phyloP scores from a whole-genome alignment of 2,329 filamentous ascomycete genomes.

The Verticillium longisporum region DNA sequence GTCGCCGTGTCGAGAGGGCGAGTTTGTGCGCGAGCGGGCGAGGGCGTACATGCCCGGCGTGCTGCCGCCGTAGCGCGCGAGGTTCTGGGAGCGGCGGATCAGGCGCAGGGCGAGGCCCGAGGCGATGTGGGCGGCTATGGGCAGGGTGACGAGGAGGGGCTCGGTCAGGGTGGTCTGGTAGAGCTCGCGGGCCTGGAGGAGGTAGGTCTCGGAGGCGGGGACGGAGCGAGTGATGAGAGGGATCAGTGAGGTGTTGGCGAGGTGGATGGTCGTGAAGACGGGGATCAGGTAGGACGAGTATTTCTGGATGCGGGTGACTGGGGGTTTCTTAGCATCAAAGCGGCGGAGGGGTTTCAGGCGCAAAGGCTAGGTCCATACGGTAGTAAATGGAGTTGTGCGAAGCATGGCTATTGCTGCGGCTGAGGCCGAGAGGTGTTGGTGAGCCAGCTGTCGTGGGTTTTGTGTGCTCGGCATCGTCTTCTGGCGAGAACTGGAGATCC shows the following conservation, averaged over 20 bases:
- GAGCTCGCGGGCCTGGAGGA: conserved; percentile 84
- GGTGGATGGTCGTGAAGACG: conserved; percentile 68
- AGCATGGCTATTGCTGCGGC: conserved; percentile 29
- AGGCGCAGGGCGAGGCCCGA: conserved; percentile 74
- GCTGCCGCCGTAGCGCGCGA: conserved; percentile 68
- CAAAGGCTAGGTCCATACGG: conserved; percentile 39
- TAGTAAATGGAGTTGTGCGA: conserved; percentile 71
- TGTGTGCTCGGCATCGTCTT: conserved; percentile 20
- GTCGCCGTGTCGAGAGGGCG: conserved; percentile 20
- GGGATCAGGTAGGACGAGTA: conserved; percentile 85
- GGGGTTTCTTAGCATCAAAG: background rate
- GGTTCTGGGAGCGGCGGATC: conserved; percentile 63
- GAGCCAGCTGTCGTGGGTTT: conserved; percentile 33
- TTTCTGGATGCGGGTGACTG: conserved; percentile 71
- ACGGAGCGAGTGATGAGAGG: conserved; percentile 69
- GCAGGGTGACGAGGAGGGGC: conserved; percentile 69
- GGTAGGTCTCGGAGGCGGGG: conserved; percentile 70
- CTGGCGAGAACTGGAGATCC: conserved; percentile 31
- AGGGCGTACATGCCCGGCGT: conserved; percentile 43
- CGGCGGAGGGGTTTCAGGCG: background rate
- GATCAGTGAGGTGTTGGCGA: conserved; percentile 75
- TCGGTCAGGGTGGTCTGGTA: conserved; percentile 83
- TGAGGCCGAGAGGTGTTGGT: conserved; percentile 46
- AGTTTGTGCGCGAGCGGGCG: conserved; percentile 24
- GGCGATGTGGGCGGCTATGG: conserved; percentile 67